Evolutionary conservation across 129 eudicot species (phyloP).

Genomic region (Pulicaria dysenterica): DNA sequence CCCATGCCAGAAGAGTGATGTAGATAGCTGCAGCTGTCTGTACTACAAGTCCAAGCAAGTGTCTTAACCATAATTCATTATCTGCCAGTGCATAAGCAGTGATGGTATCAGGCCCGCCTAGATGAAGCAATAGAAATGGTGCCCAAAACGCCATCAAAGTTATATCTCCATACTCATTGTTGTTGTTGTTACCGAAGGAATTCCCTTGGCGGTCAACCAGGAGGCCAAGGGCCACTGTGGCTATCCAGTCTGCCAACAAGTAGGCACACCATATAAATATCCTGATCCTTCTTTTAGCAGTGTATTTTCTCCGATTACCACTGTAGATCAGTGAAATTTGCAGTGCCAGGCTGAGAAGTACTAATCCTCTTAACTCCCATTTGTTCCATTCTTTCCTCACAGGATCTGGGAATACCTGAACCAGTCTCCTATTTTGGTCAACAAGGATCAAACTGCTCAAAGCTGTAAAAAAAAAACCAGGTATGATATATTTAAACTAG

Average conservation of each 20-base stretch:
- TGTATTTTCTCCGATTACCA: constrained; percentile 45
- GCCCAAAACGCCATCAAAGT: constrained; percentile 51
- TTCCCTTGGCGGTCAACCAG: constrained; percentile 32
- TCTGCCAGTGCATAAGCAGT: constrained; percentile 41
- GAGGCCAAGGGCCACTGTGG: constrained; percentile 50
- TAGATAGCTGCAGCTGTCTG: constrained; percentile 36
- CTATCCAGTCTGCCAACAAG: constrained; percentile 52
- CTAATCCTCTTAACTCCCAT: constrained; percentile 49
- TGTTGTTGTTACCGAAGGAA: neutral
- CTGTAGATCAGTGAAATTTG: constrained; percentile 39
- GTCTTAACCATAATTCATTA: constrained; percentile 45
- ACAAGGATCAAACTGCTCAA: constrained; percentile 10
- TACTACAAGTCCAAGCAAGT: constrained; percentile 34
- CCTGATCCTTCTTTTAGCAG: constrained; percentile 38
- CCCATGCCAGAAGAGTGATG: constrained; percentile 30
- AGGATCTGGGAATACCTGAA: constrained; percentile 37
- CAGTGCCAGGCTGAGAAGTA: constrained; percentile 41
- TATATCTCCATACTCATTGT: constrained; percentile 18
- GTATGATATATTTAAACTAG: neutral
- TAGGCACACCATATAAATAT: constrained; percentile 51
- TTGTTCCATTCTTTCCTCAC: constrained; percentile 37
- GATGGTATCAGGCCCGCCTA: constrained; percentile 49
- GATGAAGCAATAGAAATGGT: constrained; percentile 44
- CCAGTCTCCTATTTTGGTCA: constrained; percentile 35
- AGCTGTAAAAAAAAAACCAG: constrained; percentile 4